phyloP scores from a whole-genome alignment of 345 rosid genomes.

The Turritis glabra region DNA sequence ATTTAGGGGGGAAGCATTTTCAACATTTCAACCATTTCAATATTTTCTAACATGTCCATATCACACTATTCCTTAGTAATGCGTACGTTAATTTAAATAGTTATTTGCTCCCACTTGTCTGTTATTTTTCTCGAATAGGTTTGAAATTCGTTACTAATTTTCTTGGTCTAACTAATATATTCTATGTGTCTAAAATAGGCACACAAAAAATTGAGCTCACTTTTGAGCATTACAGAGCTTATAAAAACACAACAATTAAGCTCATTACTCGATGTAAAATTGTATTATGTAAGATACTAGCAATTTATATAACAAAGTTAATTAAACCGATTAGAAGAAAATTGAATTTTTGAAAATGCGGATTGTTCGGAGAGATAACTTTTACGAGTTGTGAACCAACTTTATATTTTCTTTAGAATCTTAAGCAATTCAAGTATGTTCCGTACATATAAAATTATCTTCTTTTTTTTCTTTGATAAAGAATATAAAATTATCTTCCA shows the following conservation, averaged over 20 bases:
- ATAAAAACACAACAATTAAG: background rate
- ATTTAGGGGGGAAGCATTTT: no score
- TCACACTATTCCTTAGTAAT: slow-evolving; percentile 25
- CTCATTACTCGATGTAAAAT: background rate
- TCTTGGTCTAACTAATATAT: slow-evolving; percentile 19
- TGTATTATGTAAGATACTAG: background rate
- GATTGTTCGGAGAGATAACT: no score
- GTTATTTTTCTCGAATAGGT: background rate
- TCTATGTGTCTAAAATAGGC: background rate
- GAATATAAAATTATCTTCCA: background rate
- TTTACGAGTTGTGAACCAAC: background rate
- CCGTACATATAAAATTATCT: background rate
- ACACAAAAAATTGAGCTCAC: background rate
- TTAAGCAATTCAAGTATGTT: background rate
- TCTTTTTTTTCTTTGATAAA: no score
- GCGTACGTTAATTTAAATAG: slow-evolving; percentile 15
- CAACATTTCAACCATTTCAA: slow-evolving; percentile 27
- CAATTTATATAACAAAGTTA: background rate
- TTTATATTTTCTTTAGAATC: background rate
- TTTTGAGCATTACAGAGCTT: background rate
- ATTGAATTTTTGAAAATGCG: no score
- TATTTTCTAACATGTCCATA: background rate
- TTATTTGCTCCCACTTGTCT: background rate
- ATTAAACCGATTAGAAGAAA: no score
- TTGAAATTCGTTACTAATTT: background rate